Conservation (phyloP, 768 basidiomycete species). For the Mycena rosella region DNA sequence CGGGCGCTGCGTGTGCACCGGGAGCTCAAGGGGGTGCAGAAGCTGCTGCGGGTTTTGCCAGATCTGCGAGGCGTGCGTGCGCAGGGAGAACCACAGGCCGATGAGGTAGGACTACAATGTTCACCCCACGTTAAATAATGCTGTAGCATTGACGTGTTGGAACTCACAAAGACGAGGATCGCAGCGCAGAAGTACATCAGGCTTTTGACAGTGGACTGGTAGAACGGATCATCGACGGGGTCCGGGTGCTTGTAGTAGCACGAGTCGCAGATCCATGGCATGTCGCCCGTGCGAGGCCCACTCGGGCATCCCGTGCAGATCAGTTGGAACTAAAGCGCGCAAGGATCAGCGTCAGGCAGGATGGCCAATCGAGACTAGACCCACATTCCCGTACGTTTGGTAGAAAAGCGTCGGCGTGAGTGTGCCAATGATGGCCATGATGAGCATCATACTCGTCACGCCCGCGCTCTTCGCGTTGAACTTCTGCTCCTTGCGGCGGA, state of each 20-base stretch:
- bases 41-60: conserved; percentile 98
- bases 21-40: conserved; percentile 74
- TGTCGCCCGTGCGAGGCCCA: conserved; percentile 52
- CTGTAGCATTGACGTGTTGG: conserved; percentile 7
- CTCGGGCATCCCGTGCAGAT: conserved; percentile 86
- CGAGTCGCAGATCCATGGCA: conserved; percentile 88
- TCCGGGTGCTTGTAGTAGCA: conserved; percentile 97
- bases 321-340: conserved; percentile 78
- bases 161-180: conserved; percentile 89
- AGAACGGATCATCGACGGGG: conserved; percentile 94
- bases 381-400: conserved; percentile 96
- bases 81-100: conserved; percentile 98
- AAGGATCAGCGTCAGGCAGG: conserved; percentile 1
- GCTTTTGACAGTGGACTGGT: conserved; percentile 94
- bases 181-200: conserved; percentile 96
- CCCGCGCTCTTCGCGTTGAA: conserved; percentile 99
- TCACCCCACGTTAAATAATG: conserved; percentile 5
- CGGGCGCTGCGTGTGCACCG: conserved; percentile 61
- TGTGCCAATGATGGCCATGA: conserved; percentile 99
- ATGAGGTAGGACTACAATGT: conserved; percentile 88
- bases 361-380: conserved; percentile 46
- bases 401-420: conserved; percentile 97
- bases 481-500: conserved; percentile 93
- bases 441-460: conserved; percentile 99
- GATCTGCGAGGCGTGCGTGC: conserved; percentile 97